Base-by-base conservation (phyloP, 192 early-diverging fungal genomes). In the Linnemannia zychae region DNA sequence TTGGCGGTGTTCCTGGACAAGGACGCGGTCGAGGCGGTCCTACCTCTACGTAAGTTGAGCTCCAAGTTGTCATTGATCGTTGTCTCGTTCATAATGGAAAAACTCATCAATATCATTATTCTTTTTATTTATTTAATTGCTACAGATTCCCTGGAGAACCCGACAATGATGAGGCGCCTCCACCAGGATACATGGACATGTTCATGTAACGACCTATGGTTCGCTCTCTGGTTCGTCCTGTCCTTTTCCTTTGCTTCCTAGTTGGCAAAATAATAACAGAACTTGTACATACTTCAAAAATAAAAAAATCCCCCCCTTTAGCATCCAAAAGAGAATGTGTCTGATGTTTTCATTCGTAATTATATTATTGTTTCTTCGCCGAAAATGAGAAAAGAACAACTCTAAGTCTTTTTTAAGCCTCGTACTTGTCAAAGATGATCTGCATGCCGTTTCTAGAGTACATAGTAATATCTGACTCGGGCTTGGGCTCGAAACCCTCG, bases 131-230 rank as follows among this genome's bases (percentile, higher is more conserved):
- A 33, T 74, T 57, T n/a, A n/a, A n/a, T n/a, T 47, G 73, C 22
- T 38, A 57, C 72, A 75, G 65, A 52, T 88, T 86, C 68, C 88
- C 90, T 44, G 94, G 93, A 53, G 95, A 94, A 24, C 94, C 95
- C 4, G 94, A 96, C 73, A 93, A 93, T 71, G 95, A 96, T 86
- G 94, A 96, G 31, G 81, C 93, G 3, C 91, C 92, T 46, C 95
- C 95, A 33, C 95, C 95, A 40, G 93, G 90, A 38, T 91, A 88
- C 63, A 88, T 85, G 78, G 88, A 90, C 76, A 91, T 91, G 90
- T 91, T 88, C 74, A 88, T 89, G 87, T 91, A 87, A 47, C 24
- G 5, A 7, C 24, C 4, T 9, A 44, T 44, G 40, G 9, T 44
- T n/a, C 52, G 12, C 7, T 0, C 28, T 28, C 9, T 63, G 28